Conservation (phyloP, 2,329 filamentous ascomycete genomes). For the Incumbomyces delicatus region DNA sequence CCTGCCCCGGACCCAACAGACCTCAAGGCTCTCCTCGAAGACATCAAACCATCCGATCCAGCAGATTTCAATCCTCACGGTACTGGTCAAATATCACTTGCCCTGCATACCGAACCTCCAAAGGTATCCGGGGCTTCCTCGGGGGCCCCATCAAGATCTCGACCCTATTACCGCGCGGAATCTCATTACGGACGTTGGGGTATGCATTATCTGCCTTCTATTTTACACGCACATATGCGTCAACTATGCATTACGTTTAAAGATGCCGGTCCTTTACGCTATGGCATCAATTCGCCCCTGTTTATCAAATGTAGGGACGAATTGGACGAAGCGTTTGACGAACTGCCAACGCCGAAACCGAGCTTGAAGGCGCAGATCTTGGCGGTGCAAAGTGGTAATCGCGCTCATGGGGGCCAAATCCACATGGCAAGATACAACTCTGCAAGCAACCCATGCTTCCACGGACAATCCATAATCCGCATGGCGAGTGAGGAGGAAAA, state of each 20-base stretch:
- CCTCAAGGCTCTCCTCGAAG: slow-evolving; percentile 12
- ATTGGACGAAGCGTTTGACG: slow-evolving; percentile 38
- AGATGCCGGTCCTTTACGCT: slow-evolving; percentile 48
- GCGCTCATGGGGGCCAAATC: no score
- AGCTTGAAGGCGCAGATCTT: neutral
- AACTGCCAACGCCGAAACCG: slow-evolving; percentile 22
- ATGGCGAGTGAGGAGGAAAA: slow-evolving; percentile 31
- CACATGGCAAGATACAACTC: slow-evolving; percentile 40
- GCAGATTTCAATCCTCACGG: neutral
- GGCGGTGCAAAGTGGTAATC: neutral
- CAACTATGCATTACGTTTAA: slow-evolving; percentile 56
- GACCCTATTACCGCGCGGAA: neutral
- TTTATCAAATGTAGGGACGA: slow-evolving; percentile 43
- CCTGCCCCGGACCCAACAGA: slow-evolving; percentile 1
- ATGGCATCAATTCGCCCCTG: slow-evolving; percentile 42
- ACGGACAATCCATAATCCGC: slow-evolving; percentile 38
- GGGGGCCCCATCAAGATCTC: neutral
- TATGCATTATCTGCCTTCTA: slow-evolving; percentile 47
- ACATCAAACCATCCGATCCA: slow-evolving; percentile 1
- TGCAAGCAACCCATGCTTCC: slow-evolving; percentile 42
- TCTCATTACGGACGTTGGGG: slow-evolving; percentile 45
- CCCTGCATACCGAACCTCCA: slow-evolving; percentile 27
- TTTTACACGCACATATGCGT: slow-evolving; percentile 46
- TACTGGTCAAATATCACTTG: slow-evolving; percentile 43
- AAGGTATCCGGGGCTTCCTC: neutral